Percentiles rank a stretch among this genome's conserved stretches.
Conservation (phyloP, 1,284 basidiomycete species). For the Polyporus tsugae region DNA sequence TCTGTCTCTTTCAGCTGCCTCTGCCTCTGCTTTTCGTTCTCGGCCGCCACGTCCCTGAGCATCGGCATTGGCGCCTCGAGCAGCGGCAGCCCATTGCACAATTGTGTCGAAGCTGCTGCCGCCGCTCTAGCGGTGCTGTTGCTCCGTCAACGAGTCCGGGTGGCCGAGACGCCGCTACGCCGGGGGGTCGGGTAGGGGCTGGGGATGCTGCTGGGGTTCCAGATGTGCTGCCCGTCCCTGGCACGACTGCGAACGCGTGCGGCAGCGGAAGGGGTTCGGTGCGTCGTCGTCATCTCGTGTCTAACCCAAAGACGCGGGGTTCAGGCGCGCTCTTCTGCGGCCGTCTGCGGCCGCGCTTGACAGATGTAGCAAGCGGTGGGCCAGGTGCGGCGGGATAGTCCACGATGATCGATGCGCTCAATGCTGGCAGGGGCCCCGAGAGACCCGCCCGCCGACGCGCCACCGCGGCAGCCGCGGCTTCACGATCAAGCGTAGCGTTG, state of each 20-base stretch:
- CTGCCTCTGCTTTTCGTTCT: constrained; percentile 6
- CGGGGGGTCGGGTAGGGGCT: background rate
- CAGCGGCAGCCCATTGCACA: constrained; percentile 20
- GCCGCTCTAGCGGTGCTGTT: background rate
- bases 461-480: constrained; percentile 14
- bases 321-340: constrained; percentile 26
- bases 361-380: constrained; percentile 1
- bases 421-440: background rate
- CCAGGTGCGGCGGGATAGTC: background rate
- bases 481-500: constrained; percentile 23
- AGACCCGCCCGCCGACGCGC: background rate
- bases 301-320: constrained; percentile 10
- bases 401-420: constrained; percentile 4
- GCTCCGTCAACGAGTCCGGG: constrained; percentile 4
- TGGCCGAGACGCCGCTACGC: background rate
- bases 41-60: background rate
- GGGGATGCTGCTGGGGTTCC: constrained; percentile 1
- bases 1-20: background rate
- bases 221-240: background rate
- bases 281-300: constrained; percentile 4
- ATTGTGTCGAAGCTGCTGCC: background rate
- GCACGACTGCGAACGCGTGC: constrained; percentile 4
- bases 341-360: constrained; percentile 25
- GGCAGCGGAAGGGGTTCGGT: background rate
- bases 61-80: constrained; percentile 11